phyloP scores from a whole-genome alignment of 257 asterid species.

The Penstemon newberryi region DNA sequence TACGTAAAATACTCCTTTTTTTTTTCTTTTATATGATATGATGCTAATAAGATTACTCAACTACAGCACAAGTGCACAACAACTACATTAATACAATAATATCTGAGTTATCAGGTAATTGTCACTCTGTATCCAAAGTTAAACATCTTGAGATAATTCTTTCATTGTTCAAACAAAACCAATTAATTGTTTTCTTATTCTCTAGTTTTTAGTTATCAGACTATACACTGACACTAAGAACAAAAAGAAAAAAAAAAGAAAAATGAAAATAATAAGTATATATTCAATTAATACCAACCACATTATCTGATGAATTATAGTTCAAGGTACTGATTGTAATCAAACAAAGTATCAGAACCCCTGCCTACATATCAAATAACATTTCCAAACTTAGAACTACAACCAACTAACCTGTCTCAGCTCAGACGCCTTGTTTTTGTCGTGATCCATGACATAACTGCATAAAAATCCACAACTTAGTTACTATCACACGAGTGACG shows the following conservation, averaged over 20 bases:
- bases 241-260: not conserved
- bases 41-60: not conserved
- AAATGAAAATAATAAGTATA: not conserved
- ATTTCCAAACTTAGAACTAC: conserved; percentile 6
- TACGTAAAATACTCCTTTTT: no score
- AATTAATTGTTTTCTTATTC: not conserved
- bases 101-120: not conserved
- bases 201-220: not conserved
- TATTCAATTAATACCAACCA: no score
- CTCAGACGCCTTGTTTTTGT: conserved; percentile 75
- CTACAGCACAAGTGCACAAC: not conserved
- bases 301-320: conserved; percentile 15
- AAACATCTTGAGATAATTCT: not conserved
- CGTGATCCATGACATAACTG: conserved; percentile 93
- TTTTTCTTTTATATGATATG: no score
- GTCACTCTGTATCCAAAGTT: not conserved
- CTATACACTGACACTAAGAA: not conserved
- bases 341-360: not conserved
- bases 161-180: not conserved
- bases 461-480: conserved; percentile 27
- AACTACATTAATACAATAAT: not conserved
- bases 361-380: conserved; percentile 14
- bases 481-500: not conserved
- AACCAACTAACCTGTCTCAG: conserved; percentile 74
- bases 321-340: not conserved